A percentile compares a stretch with the other conserved stretches of the same genome.
Conservation (phyloP, 2,329 filamentous ascomycete genomes). For the Talaromyces amestolkiae region DNA sequence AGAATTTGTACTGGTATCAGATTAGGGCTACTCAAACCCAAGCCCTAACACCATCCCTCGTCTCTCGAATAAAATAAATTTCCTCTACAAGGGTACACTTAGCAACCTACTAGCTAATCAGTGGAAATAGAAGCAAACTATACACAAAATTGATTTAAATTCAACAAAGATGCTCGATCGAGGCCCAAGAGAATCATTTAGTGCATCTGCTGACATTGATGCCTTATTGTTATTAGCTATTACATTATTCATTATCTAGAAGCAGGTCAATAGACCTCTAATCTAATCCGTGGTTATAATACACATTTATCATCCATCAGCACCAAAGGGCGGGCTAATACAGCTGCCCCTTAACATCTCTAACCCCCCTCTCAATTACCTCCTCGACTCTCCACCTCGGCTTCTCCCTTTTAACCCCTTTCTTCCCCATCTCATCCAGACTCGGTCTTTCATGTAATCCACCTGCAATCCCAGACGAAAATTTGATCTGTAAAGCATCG, state of each 20-base stretch:
- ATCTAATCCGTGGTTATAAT: background rate
- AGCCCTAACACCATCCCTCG: too few relatives aligned
- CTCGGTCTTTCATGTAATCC: constrained; percentile 64
- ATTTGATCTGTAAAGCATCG: constrained; percentile 85
- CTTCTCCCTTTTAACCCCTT: constrained; percentile 44
- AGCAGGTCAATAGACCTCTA: background rate
- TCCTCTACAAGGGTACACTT: too few relatives aligned
- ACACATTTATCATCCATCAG: background rate
- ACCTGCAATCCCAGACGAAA: constrained; percentile 85
- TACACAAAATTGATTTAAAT: too few relatives aligned
- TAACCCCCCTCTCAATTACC: constrained; percentile 66
- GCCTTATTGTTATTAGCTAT: background rate
- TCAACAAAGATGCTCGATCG: too few relatives aligned
- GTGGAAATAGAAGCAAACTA: too few relatives aligned
- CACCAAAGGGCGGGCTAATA: constrained; percentile 44
- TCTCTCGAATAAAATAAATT: too few relatives aligned
- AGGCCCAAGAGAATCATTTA: too few relatives aligned
- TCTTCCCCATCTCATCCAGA: constrained; percentile 47
- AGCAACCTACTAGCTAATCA: too few relatives aligned
- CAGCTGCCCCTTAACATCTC: constrained; percentile 68
- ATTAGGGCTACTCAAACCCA: too few relatives aligned
- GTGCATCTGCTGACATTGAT: background rate
- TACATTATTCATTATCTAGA: background rate
- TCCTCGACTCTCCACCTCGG: constrained; percentile 78
- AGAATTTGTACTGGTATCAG: too few relatives aligned